Conservation (phyloP, 169 alveolate species). For the Plasmodium blacklocki region DNA sequence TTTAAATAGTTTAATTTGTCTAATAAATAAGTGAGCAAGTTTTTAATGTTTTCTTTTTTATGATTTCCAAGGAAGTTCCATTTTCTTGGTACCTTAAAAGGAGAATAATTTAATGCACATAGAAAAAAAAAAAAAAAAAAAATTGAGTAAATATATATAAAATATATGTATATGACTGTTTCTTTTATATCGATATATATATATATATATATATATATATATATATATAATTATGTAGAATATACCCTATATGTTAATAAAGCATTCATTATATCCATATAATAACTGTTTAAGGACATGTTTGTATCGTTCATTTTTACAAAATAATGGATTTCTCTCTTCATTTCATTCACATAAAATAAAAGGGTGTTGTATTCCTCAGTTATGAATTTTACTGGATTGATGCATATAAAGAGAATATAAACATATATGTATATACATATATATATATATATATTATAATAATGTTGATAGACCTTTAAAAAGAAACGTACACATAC, state of each 20-base stretch:
- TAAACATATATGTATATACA: neutral
- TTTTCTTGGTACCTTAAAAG: constrained; percentile 38
- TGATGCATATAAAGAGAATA: neutral
- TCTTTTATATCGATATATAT: neutral
- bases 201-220: constrained; percentile 1
- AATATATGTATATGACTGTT: neutral
- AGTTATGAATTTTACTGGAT: constrained; percentile 31
- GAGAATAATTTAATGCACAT: neutral
- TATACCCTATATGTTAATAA: constrained; percentile 21
- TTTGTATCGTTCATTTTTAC: neutral
- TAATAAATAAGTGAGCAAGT: constrained; percentile 19
- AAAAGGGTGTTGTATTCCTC: constrained; percentile 56
- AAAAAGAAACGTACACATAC: no score
- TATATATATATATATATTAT: neutral
- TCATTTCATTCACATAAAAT: constrained; percentile 18
- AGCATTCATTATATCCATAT: constrained; percentile 1
- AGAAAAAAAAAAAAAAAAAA: constrained; percentile 1
- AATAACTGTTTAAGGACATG: neutral
- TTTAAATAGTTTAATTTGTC: constrained; percentile 20
- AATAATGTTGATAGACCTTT: no score
- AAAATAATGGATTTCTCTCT: constrained; percentile 23
- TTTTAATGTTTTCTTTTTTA: constrained; percentile 28
- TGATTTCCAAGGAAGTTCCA: constrained; percentile 29
- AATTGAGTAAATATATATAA: neutral
- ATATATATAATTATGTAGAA: neutral